Conservation (phyloP, 257 asterid species). For the Osmanthus fragrans region DNA sequence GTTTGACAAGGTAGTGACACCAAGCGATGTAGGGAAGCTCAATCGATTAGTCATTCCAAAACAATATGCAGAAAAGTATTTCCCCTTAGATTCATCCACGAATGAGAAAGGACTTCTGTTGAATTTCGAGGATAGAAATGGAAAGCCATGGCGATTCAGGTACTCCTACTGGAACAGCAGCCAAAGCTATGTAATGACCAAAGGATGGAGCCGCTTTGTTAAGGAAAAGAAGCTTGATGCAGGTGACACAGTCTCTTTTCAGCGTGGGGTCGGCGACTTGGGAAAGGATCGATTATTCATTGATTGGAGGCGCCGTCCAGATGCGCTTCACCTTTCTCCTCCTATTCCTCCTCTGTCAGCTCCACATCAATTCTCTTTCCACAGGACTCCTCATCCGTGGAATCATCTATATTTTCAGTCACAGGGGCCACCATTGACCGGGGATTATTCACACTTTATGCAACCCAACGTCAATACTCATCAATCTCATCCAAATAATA, state of each 20-base stretch:
- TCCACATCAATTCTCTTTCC: slow-evolving; percentile 50
- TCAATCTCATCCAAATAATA: slow-evolving; percentile 5
- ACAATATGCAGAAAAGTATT: slow-evolving; percentile 95
- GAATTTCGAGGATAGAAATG: slow-evolving; percentile 84
- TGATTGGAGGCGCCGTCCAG: slow-evolving; percentile 96
- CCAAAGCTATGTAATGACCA: slow-evolving; percentile 98
- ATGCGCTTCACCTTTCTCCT: slow-evolving; percentile 46
- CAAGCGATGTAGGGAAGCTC: slow-evolving; percentile 96
- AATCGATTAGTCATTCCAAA: slow-evolving; percentile 88
- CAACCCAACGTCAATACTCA: slow-evolving; percentile 18
- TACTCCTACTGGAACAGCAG: slow-evolving; percentile 99
- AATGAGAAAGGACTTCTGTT: slow-evolving; percentile 84
- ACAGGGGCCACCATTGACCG: slow-evolving; percentile 19
- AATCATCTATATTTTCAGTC: slow-evolving; percentile 41
- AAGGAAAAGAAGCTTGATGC: slow-evolving; percentile 92
- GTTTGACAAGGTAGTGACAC: slow-evolving; percentile 97
- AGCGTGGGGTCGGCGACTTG: slow-evolving; percentile 65
- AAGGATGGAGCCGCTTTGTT: slow-evolving; percentile 94
- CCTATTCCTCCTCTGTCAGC: slow-evolving; percentile 18
- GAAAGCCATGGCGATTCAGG: slow-evolving; percentile 89
- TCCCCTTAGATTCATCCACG: slow-evolving; percentile 75
- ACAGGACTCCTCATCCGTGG: slow-evolving; percentile 42
- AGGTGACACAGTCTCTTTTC: slow-evolving; percentile 85
- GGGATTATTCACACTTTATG: slow-evolving; percentile 29
- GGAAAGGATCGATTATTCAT: slow-evolving; percentile 71